Evolutionary conservation across 2,329 filamentous ascomycete species (phyloP).

Genomic region (Huntiella savannae): DNA sequence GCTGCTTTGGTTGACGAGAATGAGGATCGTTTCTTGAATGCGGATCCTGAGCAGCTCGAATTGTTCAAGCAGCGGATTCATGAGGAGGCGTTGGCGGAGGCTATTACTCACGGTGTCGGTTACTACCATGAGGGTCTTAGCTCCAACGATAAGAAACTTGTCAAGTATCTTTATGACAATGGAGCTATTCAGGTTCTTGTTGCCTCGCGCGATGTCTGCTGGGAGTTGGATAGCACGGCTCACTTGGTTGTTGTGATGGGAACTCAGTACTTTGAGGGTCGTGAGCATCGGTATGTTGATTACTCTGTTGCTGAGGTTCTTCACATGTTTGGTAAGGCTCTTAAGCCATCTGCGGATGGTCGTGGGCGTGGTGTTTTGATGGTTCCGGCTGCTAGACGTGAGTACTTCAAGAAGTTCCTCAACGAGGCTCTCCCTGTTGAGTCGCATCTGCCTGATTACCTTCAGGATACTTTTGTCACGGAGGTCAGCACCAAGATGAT

Average conservation of each 20-base stretch:
- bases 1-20: conserved; percentile 76
- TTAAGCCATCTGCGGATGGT: conserved; percentile 59
- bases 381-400: conserved; percentile 82
- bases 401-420: conserved; percentile 98
- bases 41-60: conserved; percentile 60
- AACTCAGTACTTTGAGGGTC: conserved; percentile 91
- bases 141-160: conserved; percentile 77
- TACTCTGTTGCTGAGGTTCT: conserved; percentile 86
- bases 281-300: conserved; percentile 92
- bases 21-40: conserved; percentile 83
- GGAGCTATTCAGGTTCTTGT: conserved; percentile 75
- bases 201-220: conserved; percentile 71
- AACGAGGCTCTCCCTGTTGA: conserved; percentile 92
- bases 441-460: conserved; percentile 75
- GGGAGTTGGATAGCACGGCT: conserved; percentile 76
- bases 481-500: conserved; percentile 96
- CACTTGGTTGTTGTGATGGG: conserved; percentile 94
- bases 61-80: conserved; percentile 69
- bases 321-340: conserved; percentile 94
- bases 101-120: conserved; percentile 79
- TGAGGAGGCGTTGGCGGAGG: conserved; percentile 72
- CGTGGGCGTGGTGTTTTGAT: conserved; percentile 84
- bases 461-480: conserved; percentile 91
- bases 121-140: conserved; percentile 94
- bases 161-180: conserved; percentile 75